Percentiles rank a stretch among this genome's conserved stretches.
Evolutionary conservation across 164 flowering plant species (phyloP).

Genomic region (Dillenia turbinata): DNA sequence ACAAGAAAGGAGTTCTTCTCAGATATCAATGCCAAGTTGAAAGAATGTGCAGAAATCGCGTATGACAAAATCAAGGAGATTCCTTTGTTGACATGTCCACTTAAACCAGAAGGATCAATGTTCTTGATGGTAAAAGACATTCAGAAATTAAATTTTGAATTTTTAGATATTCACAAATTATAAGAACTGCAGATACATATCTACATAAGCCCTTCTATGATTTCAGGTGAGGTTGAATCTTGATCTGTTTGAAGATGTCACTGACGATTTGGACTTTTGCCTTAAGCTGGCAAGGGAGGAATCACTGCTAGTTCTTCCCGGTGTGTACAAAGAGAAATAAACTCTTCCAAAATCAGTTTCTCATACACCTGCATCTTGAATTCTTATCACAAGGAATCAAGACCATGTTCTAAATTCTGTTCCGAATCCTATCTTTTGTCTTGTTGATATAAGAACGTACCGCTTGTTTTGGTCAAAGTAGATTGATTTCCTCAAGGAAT

Average conservation of each 20-base stretch:
- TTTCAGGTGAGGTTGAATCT: slow-evolving; percentile 58
- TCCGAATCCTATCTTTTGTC: too few relatives aligned
- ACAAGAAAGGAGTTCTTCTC: slow-evolving; percentile 50
- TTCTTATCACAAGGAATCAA: too few relatives aligned
- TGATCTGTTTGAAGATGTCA: slow-evolving; percentile 45
- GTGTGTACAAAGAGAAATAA: slow-evolving; percentile 21
- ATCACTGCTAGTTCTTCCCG: slow-evolving; percentile 74
- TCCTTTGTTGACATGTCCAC: slow-evolving; percentile 45
- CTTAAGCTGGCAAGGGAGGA: slow-evolving; percentile 79
- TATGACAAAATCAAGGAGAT: slow-evolving; percentile 40
- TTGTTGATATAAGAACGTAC: too few relatives aligned
- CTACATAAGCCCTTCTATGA: too few relatives aligned
- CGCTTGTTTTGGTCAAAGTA: too few relatives aligned
- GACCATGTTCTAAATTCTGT: too few relatives aligned
- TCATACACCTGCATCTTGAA: too few relatives aligned
- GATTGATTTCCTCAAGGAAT: too few relatives aligned
- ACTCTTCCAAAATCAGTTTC: too few relatives aligned
- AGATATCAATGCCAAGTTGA: slow-evolving; percentile 37
- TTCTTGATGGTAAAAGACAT: slow-evolving; percentile 54
- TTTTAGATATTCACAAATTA: background rate
- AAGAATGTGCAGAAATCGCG: slow-evolving; percentile 44
- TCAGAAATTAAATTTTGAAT: background rate
- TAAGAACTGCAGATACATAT: background rate
- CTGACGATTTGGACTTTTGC: slow-evolving; percentile 80
- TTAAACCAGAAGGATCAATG: slow-evolving; percentile 78